phyloP scores from a whole-genome alignment of 2,329 filamentous ascomycete genomes.

The Fusarium napiforme region DNA sequence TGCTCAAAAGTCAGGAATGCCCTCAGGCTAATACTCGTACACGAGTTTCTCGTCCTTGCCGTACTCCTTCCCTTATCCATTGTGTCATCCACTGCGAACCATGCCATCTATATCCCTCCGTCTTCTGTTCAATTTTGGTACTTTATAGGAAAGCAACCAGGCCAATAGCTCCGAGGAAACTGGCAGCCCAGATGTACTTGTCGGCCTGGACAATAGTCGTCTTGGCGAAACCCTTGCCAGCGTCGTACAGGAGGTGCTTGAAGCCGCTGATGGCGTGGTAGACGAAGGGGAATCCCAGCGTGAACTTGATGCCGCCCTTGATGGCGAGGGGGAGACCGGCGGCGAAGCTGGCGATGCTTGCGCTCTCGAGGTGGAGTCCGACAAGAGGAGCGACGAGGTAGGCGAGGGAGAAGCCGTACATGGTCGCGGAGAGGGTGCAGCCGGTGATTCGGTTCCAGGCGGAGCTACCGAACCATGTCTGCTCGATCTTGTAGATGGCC shows the following conservation, averaged over 20 bases:
- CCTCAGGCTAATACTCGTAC: constrained; percentile 38
- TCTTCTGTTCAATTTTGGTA: background rate
- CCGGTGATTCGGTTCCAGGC: constrained; percentile 88
- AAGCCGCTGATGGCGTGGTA: constrained; percentile 68
- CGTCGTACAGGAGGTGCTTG: constrained; percentile 65
- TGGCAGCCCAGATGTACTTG: constrained; percentile 60
- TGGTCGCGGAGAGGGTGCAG: constrained; percentile 72
- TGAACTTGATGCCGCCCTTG: constrained; percentile 68
- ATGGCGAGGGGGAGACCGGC: constrained; percentile 67
- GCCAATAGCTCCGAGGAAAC: constrained; percentile 55
- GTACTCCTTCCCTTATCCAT: constrained; percentile 14
- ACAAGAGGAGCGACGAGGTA: constrained; percentile 84
- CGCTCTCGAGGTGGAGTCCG: constrained; percentile 71
- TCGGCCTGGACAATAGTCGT: constrained; percentile 58
- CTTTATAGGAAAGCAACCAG: constrained; percentile 62
- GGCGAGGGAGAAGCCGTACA: constrained; percentile 83
- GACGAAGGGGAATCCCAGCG: constrained; percentile 67
- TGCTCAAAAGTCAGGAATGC: constrained; percentile 40
- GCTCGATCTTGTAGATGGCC: constrained; percentile 83
- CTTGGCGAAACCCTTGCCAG: constrained; percentile 63
- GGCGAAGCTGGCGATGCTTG: constrained; percentile 69
- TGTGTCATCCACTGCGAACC: constrained; percentile 29
- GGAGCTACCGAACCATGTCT: constrained; percentile 83
- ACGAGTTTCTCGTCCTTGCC: constrained; percentile 21
- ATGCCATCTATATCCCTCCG: background rate